Conservation (phyloP, 2,329 filamentous ascomycete genomes). For the Trematosphaeria pertusa region DNA sequence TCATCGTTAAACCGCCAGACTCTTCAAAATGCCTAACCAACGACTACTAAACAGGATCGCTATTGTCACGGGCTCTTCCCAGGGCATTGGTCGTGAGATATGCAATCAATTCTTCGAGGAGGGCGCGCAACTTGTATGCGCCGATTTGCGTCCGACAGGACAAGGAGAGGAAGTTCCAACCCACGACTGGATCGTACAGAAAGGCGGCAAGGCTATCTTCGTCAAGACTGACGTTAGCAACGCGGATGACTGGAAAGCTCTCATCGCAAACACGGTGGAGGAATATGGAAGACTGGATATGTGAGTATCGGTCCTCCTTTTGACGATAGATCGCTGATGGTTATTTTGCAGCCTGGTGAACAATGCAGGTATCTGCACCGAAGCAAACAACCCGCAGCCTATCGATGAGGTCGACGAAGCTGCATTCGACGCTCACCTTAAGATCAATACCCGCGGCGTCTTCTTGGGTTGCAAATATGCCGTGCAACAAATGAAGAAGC, state of each 20-base stretch:
- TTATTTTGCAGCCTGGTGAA: slow-evolving; percentile 34
- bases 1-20: slow-evolving; percentile 3
- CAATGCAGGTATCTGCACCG: slow-evolving; percentile 46
- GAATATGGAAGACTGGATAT: slow-evolving; percentile 43
- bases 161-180: slow-evolving; percentile 15
- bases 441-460: slow-evolving; percentile 47
- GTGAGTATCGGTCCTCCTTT: no score
- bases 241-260: slow-evolving; percentile 30
- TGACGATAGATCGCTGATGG: slow-evolving; percentile 15
- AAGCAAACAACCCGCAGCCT: slow-evolving; percentile 27
- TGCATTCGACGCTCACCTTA: slow-evolving; percentile 46
- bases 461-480: slow-evolving; percentile 51
- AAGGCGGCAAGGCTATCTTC: slow-evolving; percentile 31
- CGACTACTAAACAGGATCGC: slow-evolving; percentile 23
- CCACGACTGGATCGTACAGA: slow-evolving; percentile 26
- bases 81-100: slow-evolving; percentile 36
- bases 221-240: slow-evolving; percentile 41
- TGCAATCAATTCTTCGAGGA: slow-evolving; percentile 15
- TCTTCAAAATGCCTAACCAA: slow-evolving; percentile 10
- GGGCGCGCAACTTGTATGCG: slow-evolving; percentile 15
- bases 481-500: slow-evolving; percentile 45
- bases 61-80: slow-evolving; percentile 39
- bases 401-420: slow-evolving; percentile 41
- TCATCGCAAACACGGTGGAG: slow-evolving; percentile 32
- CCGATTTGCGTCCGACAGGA: slow-evolving; percentile 9